phyloP scores from a whole-genome alignment of 2,329 filamentous ascomycete species.

The Cladophialophora carrionii region DNA sequence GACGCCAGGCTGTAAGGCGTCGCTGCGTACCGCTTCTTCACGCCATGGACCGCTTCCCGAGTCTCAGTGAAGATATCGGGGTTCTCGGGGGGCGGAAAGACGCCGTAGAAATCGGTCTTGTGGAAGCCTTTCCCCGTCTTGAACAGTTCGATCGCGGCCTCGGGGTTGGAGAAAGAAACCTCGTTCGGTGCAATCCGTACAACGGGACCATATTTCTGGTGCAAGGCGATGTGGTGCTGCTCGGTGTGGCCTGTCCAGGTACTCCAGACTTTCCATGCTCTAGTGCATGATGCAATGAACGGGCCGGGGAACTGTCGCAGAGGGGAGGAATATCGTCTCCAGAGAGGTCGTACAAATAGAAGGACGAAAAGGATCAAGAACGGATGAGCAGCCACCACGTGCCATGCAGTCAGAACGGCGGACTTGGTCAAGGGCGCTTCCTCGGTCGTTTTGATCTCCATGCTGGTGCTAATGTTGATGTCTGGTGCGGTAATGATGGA shows the following conservation, averaged over 20 bases:
- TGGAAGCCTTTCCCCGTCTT: constrained; percentile 57
- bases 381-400: constrained; percentile 27
- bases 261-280: constrained; percentile 48
- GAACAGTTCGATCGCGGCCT: constrained; percentile 52
- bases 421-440: constrained; percentile 30
- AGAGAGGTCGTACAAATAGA: constrained; percentile 41
- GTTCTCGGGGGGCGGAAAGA: constrained; percentile 61
- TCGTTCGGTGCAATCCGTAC: constrained; percentile 57
- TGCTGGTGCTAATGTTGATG: constrained; percentile 12
- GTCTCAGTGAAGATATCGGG: constrained; percentile 63
- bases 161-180: constrained; percentile 53
- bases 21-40: constrained; percentile 56
- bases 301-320: constrained; percentile 51
- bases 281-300: constrained; percentile 47
- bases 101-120: constrained; percentile 59
- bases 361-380: constrained; percentile 34
- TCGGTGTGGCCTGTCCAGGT: constrained; percentile 48
- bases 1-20: constrained; percentile 41
- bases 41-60: constrained; percentile 58
- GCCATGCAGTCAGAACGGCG: constrained; percentile 26
- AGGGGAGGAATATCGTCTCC: constrained; percentile 53
- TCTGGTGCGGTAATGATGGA: constrained; percentile 7
- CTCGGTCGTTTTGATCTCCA: constrained; percentile 21
- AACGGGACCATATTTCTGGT: constrained; percentile 50
- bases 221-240: constrained; percentile 44